These are phyloP conservation scores for Yamadazyma kitorensis DNA, from an alignment of 805 yeast genomes.

Conservation along the genomic window DNA sequence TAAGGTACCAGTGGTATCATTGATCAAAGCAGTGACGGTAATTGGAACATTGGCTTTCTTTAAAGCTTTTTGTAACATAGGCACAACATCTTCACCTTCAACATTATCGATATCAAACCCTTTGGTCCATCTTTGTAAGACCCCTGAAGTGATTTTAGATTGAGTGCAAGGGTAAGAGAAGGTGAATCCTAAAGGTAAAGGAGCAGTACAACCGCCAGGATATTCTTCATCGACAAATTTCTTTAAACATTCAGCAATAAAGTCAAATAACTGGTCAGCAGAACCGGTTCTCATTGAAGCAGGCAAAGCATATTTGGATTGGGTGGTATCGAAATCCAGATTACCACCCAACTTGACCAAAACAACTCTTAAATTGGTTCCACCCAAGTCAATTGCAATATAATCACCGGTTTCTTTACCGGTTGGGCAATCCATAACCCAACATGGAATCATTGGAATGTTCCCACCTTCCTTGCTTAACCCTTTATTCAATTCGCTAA, in stretches of 20 bases:
- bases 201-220: constrained; percentile 62
- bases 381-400: constrained; percentile 95
- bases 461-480: constrained; percentile 72
- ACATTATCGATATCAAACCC: constrained; percentile 93
- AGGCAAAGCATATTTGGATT: constrained; percentile 83
- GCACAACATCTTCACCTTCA: constrained; percentile 92
- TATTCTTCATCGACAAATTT: constrained; percentile 63
- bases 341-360: constrained; percentile 81
- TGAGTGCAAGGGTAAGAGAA: constrained; percentile 91
- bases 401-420: constrained; percentile 89
- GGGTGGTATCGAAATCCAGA: constrained; percentile 79
- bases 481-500: constrained; percentile 78
- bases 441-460: constrained; percentile 95
- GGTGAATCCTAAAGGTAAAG: constrained; percentile 87
- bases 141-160: constrained; percentile 76
- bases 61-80: constrained; percentile 80
- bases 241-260: constrained; percentile 79
- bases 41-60: constrained; percentile 67
- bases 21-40: constrained; percentile 85
- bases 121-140: constrained; percentile 95
- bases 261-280: constrained; percentile 75
- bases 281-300: constrained; percentile 72
- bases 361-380: constrained; percentile 93
- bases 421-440: constrained; percentile 93
- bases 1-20: constrained; percentile 96